Conservation (phyloP, 208 protist species). For the Polymyxa betae region DNA sequence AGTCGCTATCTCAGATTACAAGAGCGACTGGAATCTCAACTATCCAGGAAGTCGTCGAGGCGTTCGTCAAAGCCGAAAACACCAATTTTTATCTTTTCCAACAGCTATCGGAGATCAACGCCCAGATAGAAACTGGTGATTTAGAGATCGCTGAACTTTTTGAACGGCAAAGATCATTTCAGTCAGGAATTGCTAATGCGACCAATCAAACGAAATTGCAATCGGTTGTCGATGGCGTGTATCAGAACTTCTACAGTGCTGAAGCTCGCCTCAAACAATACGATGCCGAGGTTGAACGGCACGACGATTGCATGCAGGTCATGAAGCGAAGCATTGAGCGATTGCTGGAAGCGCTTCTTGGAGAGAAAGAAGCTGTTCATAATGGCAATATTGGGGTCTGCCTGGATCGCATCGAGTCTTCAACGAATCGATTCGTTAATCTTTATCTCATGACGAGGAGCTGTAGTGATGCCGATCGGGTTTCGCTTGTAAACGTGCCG, state of each 20-base stretch:
- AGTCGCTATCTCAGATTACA: background rate
- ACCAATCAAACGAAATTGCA: background rate
- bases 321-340: background rate
- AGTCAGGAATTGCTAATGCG: background rate
- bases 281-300: background rate
- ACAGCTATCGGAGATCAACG: slow-evolving; percentile 9
- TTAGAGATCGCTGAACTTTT: background rate
- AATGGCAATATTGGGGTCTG: background rate
- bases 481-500: background rate
- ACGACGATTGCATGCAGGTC: background rate
- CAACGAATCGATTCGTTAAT: slow-evolving; percentile 3
- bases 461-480: background rate
- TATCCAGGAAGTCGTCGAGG: slow-evolving; percentile 1
- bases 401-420: background rate
- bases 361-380: background rate
- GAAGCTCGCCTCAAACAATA: background rate
- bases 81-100: slow-evolving; percentile 27
- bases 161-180: background rate
- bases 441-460: background rate
- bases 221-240: background rate
- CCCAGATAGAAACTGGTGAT: slow-evolving; percentile 10
- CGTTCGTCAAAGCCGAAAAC: slow-evolving; percentile 16
- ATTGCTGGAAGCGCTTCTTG: background rate
- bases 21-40: background rate
- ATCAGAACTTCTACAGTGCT: background rate